Evolutionary conservation across 2,329 filamentous ascomycete species (phyloP).

Genomic region (Pseudogymnoascus sp.): DNA sequence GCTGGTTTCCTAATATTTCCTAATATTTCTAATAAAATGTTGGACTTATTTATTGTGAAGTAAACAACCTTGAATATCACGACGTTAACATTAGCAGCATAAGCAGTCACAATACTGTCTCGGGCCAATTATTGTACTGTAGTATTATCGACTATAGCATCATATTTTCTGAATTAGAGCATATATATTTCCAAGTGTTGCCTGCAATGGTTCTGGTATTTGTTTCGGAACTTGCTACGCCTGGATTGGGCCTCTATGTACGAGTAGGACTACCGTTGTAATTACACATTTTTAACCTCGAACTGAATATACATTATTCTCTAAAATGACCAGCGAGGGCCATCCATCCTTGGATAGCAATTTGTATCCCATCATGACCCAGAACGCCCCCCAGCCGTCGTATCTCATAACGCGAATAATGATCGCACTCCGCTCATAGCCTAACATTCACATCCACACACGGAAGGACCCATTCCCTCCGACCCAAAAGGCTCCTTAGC

Average conservation of each 20-base stretch:
- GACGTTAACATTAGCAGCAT: background rate
- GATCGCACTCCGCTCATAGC: constrained; percentile 39
- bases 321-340: background rate
- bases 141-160: background rate
- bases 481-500: constrained; percentile 72
- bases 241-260: background rate
- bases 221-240: background rate
- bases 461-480: constrained; percentile 82
- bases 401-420: constrained; percentile 6
- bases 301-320: constrained; percentile 5
- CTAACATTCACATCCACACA: constrained; percentile 84
- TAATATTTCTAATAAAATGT: background rate
- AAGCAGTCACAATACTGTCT: background rate
- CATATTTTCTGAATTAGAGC: background rate
- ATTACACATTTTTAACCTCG: background rate
- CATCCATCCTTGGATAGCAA: background rate
- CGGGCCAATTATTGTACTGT: background rate
- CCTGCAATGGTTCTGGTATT: background rate
- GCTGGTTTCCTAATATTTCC: background rate
- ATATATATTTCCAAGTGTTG: background rate
- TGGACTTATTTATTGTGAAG: background rate
- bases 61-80: background rate
- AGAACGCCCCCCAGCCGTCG: constrained; percentile 3
- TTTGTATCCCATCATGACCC: background rate
- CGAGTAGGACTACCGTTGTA: background rate